These are phyloP conservation scores for Boletus speciosus DNA, from an alignment of 768 basidiomycete genomes.

Conservation along the genomic window DNA sequence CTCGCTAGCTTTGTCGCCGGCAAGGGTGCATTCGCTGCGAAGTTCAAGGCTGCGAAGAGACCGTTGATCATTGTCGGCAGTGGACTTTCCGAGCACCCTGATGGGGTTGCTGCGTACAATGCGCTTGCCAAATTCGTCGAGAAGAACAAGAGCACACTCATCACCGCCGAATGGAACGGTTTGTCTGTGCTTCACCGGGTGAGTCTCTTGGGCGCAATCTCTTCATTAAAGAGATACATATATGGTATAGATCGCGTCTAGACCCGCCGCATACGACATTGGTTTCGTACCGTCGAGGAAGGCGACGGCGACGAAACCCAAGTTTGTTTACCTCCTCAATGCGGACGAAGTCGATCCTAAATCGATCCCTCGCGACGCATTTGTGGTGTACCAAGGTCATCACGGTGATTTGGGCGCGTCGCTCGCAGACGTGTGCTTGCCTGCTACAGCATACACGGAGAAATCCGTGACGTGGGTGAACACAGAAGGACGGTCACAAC, in stretches of 20 bases:
- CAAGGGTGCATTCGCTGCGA: slow-evolving; percentile 75
- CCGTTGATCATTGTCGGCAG: slow-evolving; percentile 94
- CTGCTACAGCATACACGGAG: slow-evolving; percentile 93
- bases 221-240: not conserved
- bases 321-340: slow-evolving; percentile 95
- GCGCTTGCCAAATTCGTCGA: slow-evolving; percentile 77
- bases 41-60: slow-evolving; percentile 85
- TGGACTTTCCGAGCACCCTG: slow-evolving; percentile 78
- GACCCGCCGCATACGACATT: slow-evolving; percentile 90
- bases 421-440: slow-evolving; percentile 94
- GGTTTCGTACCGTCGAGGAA: slow-evolving; percentile 87
- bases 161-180: slow-evolving; percentile 94
- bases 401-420: slow-evolving; percentile 97
- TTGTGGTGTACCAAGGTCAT: slow-evolving; percentile 98
- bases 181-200: slow-evolving; percentile 92
- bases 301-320: slow-evolving; percentile 73
- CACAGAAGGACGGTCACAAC: slow-evolving; percentile 90
- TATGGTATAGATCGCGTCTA: slow-evolving; percentile 72
- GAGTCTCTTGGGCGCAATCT: slow-evolving; percentile 18
- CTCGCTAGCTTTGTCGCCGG: slow-evolving; percentile 75
- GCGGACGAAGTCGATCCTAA: slow-evolving; percentile 91
- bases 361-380: slow-evolving; percentile 85
- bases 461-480: slow-evolving; percentile 91
- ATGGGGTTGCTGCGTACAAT: slow-evolving; percentile 75
- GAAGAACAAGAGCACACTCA: slow-evolving; percentile 65